Conservation (phyloP, 169 alveolate genomes). For the Perkinsus olseni region DNA sequence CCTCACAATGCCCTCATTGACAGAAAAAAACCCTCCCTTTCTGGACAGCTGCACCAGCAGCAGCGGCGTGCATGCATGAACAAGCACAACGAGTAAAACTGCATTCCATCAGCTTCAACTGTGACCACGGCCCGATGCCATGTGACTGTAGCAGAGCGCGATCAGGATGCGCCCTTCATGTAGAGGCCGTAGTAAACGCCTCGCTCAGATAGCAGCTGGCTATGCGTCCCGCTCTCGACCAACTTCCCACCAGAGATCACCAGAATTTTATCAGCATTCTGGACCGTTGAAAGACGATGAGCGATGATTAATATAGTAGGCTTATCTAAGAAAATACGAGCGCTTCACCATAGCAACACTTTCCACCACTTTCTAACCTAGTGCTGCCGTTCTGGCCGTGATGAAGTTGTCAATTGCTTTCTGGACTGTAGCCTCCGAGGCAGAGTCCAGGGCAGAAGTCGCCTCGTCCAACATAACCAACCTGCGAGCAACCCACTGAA, state of each 20-base stretch:
- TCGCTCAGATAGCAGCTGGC: constrained; percentile 19
- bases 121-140: too few relatives aligned
- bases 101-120: too few relatives aligned
- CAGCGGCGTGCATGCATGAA: too few relatives aligned
- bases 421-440: constrained; percentile 32
- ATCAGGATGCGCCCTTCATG: background rate
- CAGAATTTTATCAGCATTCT: constrained; percentile 39
- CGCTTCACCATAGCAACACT: too few relatives aligned
- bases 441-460: constrained; percentile 67
- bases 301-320: constrained; percentile 56
- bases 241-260: constrained; percentile 50
- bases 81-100: too few relatives aligned
- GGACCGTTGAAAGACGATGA: constrained; percentile 66
- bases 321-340: too few relatives aligned
- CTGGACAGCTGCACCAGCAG: too few relatives aligned
- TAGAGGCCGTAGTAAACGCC: constrained; percentile 16
- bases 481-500: constrained; percentile 8
- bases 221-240: constrained; percentile 50
- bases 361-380: too few relatives aligned
- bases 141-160: too few relatives aligned
- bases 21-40: too few relatives aligned
- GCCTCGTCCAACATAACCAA: constrained; percentile 80
- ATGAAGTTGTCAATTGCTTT: constrained; percentile 30
- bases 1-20: too few relatives aligned
- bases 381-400: constrained; percentile 21